A percentile compares a stretch with the other conserved stretches of the same genome.
These are phyloP conservation scores for Trypanosoma boissoni DNA, from an alignment of 208 protist species.

Conservation along the genomic window DNA sequence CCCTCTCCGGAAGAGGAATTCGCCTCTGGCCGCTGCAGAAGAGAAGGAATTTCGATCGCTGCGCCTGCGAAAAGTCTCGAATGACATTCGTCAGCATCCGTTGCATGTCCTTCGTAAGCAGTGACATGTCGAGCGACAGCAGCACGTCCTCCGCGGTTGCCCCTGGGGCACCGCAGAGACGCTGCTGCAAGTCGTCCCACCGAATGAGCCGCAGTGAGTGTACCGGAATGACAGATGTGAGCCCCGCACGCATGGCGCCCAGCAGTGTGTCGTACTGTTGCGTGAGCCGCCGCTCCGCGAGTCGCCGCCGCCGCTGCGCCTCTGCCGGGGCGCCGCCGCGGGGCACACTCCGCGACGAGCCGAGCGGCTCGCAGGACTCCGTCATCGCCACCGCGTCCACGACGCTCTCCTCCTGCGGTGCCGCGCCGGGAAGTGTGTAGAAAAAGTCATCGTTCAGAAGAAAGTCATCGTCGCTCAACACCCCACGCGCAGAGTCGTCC, in stretches of 20 bases:
- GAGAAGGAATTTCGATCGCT: constrained; percentile 73
- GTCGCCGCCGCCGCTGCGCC: constrained; percentile 35
- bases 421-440: constrained; percentile 38
- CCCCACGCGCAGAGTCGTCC: constrained; percentile 69
- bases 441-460: constrained; percentile 72
- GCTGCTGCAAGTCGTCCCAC: constrained; percentile 78
- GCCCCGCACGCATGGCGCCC: constrained; percentile 56
- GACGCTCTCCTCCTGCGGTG: background rate
- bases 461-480: constrained; percentile 74
- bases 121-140: constrained; percentile 61
- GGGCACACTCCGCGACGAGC: background rate
- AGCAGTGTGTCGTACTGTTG: constrained; percentile 85
- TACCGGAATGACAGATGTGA: constrained; percentile 56
- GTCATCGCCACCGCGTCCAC: constrained; percentile 4
- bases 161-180: constrained; percentile 65
- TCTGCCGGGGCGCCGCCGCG: constrained; percentile 15
- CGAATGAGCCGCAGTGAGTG: constrained; percentile 55
- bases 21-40: constrained; percentile 86
- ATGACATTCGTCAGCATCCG: constrained; percentile 61
- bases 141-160: constrained; percentile 65
- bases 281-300: constrained; percentile 58
- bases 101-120: constrained; percentile 35
- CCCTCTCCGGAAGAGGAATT: constrained; percentile 77
- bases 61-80: constrained; percentile 37
- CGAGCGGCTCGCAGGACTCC: no score